phyloP scores from a whole-genome alignment of 345 rosid species.

The Linum trigynum region DNA sequence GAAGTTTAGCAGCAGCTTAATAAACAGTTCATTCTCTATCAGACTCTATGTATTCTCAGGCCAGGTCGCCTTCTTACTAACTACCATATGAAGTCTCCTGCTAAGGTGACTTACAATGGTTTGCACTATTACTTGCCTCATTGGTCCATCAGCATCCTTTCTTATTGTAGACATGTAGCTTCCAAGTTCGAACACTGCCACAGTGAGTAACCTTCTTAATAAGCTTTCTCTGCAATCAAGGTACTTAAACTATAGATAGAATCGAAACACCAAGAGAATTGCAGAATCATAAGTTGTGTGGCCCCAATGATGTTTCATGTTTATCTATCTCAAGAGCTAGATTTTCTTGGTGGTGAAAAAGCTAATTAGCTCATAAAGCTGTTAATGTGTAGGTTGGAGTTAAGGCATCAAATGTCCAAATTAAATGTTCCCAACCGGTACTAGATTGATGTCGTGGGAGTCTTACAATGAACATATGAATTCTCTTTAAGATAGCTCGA shows the following conservation, averaged over 20 bases:
- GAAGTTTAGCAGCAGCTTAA: background rate
- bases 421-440: constrained; percentile 19
- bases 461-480: constrained; percentile 17
- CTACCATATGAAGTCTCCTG: constrained; percentile 12
- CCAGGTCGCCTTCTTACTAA: constrained; percentile 26
- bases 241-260: background rate
- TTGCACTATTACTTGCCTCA: constrained; percentile 20
- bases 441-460: constrained; percentile 16
- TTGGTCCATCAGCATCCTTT: constrained; percentile 27
- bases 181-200: constrained; percentile 17
- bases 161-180: constrained; percentile 23
- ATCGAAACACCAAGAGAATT: no score
- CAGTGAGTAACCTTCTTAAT: constrained; percentile 4
- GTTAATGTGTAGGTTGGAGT: constrained; percentile 18
- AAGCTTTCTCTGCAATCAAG: background rate
- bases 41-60: constrained; percentile 24
- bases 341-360: no score
- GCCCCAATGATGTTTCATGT: no score
- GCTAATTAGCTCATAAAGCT: no score
- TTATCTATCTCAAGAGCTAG: no score
- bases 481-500: constrained; percentile 17
- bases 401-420: constrained; percentile 12
- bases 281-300: no score
- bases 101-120: constrained; percentile 14
- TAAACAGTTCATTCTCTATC: background rate